Evolutionary conservation across 495 filamentous ascomycete genomes (phyloP), one percentile per base, ranked within the genome.

Genomic region (Penicillium roqueforti): DNA sequence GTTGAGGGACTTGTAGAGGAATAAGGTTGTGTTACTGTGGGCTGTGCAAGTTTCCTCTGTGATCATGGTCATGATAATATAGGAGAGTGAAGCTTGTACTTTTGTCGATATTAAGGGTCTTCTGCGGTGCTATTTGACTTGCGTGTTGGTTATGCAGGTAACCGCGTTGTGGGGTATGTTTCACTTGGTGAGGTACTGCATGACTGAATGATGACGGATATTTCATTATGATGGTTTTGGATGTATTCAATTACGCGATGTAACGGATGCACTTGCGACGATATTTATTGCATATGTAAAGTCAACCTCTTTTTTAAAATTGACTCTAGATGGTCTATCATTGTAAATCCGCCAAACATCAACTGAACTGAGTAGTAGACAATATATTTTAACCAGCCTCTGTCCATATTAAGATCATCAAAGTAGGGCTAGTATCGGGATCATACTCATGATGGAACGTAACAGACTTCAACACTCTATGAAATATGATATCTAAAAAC

Each of bases 1-100:
- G 55, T 66, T 14, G 25, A 36, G 14, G 38, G 37, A 13, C 53
- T 66, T 45, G 6, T 60, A 7, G 42, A 56, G 22, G 49, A 57
- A 1, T 66, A 47, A 60, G 18, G 6, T 20, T 29, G 20, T 42
- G 32, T n/a, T 16, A n/a, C 23, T 18, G 23, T 28, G 18, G 5
- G n/a, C 7, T 18, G 14, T 26, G 22, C 16, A 44, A 10, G n/a
- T 11, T 18, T 26, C 6, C 7, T 22, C 31, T 25, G 20, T 22
- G 11, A 47, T n/a, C 11, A n/a, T 19, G 6, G 2, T 7, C 4
- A n/a, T 16, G 32, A 8, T 36, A 2, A 36, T 36, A 8, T 16
- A 36, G n/a, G 32, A 36, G 32, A n/a, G n/a, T 7, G 7, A 2
- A 36, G 2, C 32, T 36, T 36, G 32, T 36, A 36, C 14, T 36